These are phyloP conservation scores for Komagataea norvegica DNA, from an alignment of 1,139 yeast species.

Conservation along the genomic window DNA sequence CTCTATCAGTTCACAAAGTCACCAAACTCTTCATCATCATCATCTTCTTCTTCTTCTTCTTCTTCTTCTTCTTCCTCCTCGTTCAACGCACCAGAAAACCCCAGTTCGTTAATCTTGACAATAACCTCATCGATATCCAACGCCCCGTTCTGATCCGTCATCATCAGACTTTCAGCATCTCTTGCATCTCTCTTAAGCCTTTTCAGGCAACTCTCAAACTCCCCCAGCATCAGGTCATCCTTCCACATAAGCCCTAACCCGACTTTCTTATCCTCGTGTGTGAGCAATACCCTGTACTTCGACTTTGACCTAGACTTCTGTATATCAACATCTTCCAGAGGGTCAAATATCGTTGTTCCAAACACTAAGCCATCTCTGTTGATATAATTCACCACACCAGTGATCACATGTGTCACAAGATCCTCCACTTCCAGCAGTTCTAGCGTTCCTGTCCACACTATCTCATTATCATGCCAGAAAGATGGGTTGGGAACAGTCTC, in stretches of 20 bases:
- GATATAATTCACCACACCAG: constrained; percentile 29
- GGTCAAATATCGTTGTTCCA: constrained; percentile 31
- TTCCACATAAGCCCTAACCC: constrained; percentile 30
- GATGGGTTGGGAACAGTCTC: constrained; percentile 12
- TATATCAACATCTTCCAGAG: constrained; percentile 24
- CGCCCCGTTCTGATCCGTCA: too few relatives aligned
- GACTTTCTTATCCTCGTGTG: constrained; percentile 17
- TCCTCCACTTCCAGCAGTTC: constrained; percentile 29
- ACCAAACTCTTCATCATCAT: constrained; percentile 39
- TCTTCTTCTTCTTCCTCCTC: constrained; percentile 11
- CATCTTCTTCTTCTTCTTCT: constrained; percentile 17
- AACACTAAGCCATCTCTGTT: constrained; percentile 28
- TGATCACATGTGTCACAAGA: constrained; percentile 12
- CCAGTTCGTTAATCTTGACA: neutral
- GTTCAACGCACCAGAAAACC: neutral
- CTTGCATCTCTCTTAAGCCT: constrained; percentile 20
- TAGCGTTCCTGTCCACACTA: constrained; percentile 35
- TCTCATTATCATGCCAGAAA: constrained; percentile 33
- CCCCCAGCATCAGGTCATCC: neutral
- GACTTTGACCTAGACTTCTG: constrained; percentile 12
- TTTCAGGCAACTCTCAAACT: constrained; percentile 5
- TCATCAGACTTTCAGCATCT: constrained; percentile 5
- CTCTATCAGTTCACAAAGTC: constrained; percentile 31
- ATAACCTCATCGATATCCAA: constrained; percentile 15
- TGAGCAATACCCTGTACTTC: constrained; percentile 18